Base-by-base conservation (phyloP, 2,329 filamentous ascomycete species). In the Neoscytalidium dimidiatum region DNA sequence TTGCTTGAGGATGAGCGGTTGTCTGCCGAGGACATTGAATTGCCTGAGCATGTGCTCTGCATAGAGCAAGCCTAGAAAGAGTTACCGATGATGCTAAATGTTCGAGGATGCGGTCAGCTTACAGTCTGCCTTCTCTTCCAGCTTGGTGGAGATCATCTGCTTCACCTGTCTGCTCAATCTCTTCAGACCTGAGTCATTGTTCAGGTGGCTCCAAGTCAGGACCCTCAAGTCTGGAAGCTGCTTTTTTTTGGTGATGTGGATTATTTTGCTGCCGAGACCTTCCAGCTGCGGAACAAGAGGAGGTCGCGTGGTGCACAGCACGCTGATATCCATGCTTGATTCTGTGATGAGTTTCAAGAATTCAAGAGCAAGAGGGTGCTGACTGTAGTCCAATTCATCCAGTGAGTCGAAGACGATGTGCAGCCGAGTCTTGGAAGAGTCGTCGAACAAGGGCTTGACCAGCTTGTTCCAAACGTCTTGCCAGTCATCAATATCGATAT, bases 341-440 rank as follows among this genome's bases (percentile, higher is more conserved):
- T 74, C 67, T 13, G 66, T 69, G 8, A 74, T 51, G 1, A 72
- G 64, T 3, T 68, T 66, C 2, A 74, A 21, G 23, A 76, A 44
- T 19, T 44, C 13, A 19, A 17, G n/a, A 7, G n/a, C 14, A 11
- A n/a, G 7, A 19, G 13, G 13, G 13, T 19, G 13, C 41, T 44
- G 13, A n/a, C n/a, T 17, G 13, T 6, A n/a, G 1, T 7, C 14
- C 14, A 72, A 2, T 72, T 78, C 76, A 56, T 78, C 76, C 1
- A 77, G 35, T 1, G 76, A 75, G 49, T 78, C 76, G 1, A 78
- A 66, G n/a, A 77, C 65, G 3, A 78, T n/a, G 9, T 71, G 70
- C 8, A 75, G 66, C 4, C 70, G 69, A 0, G 72, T 71, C 4
- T 58, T 48, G 11, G 41, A 44, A 17, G 41, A 17, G 2, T 17